phyloP scores from a whole-genome alignment of 2,329 filamentous ascomycete species.

The Epicoccum sorghinum region DNA sequence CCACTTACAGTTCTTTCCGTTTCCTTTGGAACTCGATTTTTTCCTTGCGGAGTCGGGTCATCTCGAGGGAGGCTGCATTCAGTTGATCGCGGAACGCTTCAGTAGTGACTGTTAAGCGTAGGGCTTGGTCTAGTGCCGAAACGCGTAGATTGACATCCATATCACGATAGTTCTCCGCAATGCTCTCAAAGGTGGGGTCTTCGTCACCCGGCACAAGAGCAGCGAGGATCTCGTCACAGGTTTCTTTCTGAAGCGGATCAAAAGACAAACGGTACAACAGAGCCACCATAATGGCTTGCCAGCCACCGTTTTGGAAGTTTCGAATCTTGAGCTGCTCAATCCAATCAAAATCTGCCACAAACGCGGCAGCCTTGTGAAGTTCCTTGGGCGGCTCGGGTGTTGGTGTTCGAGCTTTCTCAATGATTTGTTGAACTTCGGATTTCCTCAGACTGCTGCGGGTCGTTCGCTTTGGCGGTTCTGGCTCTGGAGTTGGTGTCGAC shows the following conservation, averaged over 20 bases:
- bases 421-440: slow-evolving; percentile 68
- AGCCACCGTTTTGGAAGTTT: slow-evolving; percentile 86
- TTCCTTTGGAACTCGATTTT: slow-evolving; percentile 91
- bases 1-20: slow-evolving; percentile 65
- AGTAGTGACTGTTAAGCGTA: slow-evolving; percentile 84
- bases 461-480: slow-evolving; percentile 77
- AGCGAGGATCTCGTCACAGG: slow-evolving; percentile 78
- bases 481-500: slow-evolving; percentile 61
- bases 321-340: slow-evolving; percentile 81
- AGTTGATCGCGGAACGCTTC: slow-evolving; percentile 86
- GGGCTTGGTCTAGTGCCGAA: slow-evolving; percentile 80
- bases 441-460: slow-evolving; percentile 88
- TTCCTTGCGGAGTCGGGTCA: slow-evolving; percentile 93
- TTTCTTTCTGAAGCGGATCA: slow-evolving; percentile 69
- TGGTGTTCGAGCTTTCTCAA: slow-evolving; percentile 45
- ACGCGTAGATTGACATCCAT: slow-evolving; percentile 86
- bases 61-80: slow-evolving; percentile 88
- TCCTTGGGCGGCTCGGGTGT: slow-evolving; percentile 45
- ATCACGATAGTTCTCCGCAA: slow-evolving; percentile 71
- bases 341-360: slow-evolving; percentile 80
- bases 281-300: slow-evolving; percentile 88
- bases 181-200: slow-evolving; percentile 77
- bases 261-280: slow-evolving; percentile 84
- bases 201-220: slow-evolving; percentile 79
- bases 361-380: slow-evolving; percentile 73